Base-by-base conservation (phyloP, 108 stramenopile genomes). In the Pelagomonas calceolata region DNA sequence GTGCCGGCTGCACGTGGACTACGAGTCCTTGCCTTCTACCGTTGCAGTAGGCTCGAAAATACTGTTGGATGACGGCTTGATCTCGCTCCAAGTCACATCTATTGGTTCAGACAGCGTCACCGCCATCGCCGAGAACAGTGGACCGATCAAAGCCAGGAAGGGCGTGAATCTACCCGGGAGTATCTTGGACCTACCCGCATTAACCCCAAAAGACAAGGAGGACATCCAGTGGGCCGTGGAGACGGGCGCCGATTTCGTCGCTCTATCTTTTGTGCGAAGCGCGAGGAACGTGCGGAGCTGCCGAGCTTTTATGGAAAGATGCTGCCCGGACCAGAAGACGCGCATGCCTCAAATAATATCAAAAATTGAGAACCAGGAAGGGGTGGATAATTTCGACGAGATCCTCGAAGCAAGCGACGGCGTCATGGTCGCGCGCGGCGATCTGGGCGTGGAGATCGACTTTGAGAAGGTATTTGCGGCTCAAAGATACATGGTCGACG, bases 281-380 rank as follows among this genome's bases (percentile, higher is more conserved):
- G 88, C 82, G 30, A 79, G 75, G 51, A 88, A 92, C 72, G 89
- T 92, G 36, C 85, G 89, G 43, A 80, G 84, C 4, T 85, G 88
- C 29, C 79, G 79, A 68, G 88, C 85, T 9, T 89, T 85, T 73
- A 65, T 91, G 73, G 85, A 88, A 66, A 70, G 88, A 16, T 88
- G 87, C 73, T 70, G 84, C 70, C 70, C 85, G 21, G 80, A 75
- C 45, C 68, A 86, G 32, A 81, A 84, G 26, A 78, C 71, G 64
- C 72, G 65, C 34, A 70, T 85, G 33, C 89, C 91, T 9, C 69
- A 85, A 36, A 88, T 95, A 39, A 89, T 95, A 66, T 76, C 82
- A 67, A 95, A 95, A 79, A 92, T 95, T 80, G 94, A 95, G 84
- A 89, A 80, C 68, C 89, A 87, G 76, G 90, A 90, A 71, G 91